phyloP scores from a whole-genome alignment of 331 rosid genomes.

The Arachis monticola region DNA sequence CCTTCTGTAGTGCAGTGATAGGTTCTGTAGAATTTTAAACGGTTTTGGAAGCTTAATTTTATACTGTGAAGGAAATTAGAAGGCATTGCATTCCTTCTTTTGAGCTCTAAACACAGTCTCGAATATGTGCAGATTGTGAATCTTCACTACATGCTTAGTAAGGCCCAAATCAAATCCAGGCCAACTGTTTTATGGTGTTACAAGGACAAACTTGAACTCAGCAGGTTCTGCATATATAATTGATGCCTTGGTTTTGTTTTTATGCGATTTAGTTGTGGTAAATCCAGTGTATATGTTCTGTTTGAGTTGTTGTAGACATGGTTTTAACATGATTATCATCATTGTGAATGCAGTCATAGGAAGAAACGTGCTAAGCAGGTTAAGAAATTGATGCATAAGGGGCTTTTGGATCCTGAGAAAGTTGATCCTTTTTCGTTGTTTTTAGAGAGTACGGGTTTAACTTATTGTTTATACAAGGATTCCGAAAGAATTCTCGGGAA shows the following conservation, averaged over 20 bases:
- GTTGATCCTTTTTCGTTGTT: slow-evolving; percentile 85
- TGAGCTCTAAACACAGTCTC: slow-evolving; percentile 28
- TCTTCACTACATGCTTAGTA: slow-evolving; percentile 86
- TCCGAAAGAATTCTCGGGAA: slow-evolving; percentile 90
- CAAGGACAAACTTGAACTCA: slow-evolving; percentile 87
- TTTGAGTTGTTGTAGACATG: slow-evolving; percentile 9
- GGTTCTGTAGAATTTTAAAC: slow-evolving; percentile 3
- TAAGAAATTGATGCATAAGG: slow-evolving; percentile 72
- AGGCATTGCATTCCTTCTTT: slow-evolving; percentile 1
- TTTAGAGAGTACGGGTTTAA: slow-evolving; percentile 69
- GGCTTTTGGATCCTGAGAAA: slow-evolving; percentile 83
- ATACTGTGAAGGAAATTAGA: neutral
- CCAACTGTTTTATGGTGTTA: slow-evolving; percentile 93
- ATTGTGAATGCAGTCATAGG: slow-evolving; percentile 70
- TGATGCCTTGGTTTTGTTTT: neutral
- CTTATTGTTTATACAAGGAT: slow-evolving; percentile 79
- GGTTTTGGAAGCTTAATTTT: slow-evolving; percentile 9
- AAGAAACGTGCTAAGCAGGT: slow-evolving; percentile 83
- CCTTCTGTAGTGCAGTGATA: neutral
- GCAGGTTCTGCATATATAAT: slow-evolving; percentile 67
- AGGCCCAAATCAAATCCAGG: slow-evolving; percentile 75
- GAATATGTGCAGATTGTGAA: slow-evolving; percentile 69
- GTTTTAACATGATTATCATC: slow-evolving; percentile 40
- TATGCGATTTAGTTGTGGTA: neutral
- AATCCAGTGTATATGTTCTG: neutral